Percentiles rank a stretch among this genome's conserved stretches.
phyloP scores from a whole-genome alignment of 2,329 filamentous ascomycete species.

The Domatiomyces globalis region DNA sequence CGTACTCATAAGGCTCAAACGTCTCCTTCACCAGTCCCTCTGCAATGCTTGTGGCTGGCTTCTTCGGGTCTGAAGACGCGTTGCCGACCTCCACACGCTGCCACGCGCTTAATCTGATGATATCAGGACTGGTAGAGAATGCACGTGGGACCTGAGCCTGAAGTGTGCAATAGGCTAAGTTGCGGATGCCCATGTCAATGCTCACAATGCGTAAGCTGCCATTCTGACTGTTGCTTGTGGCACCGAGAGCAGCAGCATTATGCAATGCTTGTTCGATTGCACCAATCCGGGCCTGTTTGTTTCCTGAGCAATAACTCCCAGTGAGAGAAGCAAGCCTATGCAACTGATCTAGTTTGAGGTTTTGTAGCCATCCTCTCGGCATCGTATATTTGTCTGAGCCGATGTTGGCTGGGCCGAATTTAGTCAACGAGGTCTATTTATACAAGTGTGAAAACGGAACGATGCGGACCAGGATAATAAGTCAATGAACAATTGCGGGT shows the following conservation, averaged over 20 bases:
- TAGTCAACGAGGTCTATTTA: too few species aligned
- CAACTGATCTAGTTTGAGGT: constrained; percentile 40
- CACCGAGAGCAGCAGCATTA: constrained; percentile 11
- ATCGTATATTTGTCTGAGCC: not conserved
- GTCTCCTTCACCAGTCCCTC: constrained; percentile 24
- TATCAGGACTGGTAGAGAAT: constrained; percentile 17
- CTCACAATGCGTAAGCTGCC: constrained; percentile 46
- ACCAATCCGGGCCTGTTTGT: constrained; percentile 41
- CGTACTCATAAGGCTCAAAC: constrained; percentile 41
- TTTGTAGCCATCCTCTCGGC: constrained; percentile 21
- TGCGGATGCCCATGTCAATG: constrained; percentile 74
- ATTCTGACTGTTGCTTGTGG: not conserved
- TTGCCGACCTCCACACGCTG: constrained; percentile 26
- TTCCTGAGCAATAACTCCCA: constrained; percentile 45
- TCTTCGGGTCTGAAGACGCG: not conserved
- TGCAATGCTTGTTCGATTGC: constrained; percentile 34
- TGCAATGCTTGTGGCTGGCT: not conserved
- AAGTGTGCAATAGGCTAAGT: constrained; percentile 44
- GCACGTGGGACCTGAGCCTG: not conserved
- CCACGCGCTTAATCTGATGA: constrained; percentile 24
- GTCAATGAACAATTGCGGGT: too few species aligned
- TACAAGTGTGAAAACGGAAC: too few species aligned
- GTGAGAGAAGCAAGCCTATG: constrained; percentile 47
- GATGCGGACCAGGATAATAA: too few species aligned
- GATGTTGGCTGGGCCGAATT: not conserved